These are phyloP conservation scores for Eutrema heterophyllum DNA, from an alignment of 345 rosid species.

Conservation along the genomic window DNA sequence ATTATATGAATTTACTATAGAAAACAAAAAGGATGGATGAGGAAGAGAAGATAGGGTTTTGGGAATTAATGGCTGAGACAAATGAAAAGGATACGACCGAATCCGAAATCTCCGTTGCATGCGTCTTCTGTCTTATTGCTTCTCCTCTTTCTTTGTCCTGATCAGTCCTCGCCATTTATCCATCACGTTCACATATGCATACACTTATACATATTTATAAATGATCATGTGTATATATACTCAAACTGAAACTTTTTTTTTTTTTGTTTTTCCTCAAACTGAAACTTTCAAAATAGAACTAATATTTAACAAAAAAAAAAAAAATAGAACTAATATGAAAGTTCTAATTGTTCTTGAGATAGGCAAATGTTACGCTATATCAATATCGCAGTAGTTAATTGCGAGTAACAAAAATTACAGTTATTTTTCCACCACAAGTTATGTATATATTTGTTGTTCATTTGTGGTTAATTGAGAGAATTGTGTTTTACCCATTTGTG, in stretches of 20 bases:
- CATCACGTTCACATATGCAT: conserved; percentile 13
- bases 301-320: too few relatives aligned
- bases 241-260: not conserved
- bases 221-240: not conserved
- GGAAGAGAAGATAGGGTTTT: conserved; percentile 23
- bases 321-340: not conserved
- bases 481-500: too few relatives aligned
- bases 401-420: not conserved
- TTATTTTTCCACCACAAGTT: not conserved
- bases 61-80: conserved; percentile 28
- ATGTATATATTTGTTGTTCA: too few relatives aligned
- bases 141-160: conserved; percentile 17
- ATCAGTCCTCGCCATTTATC: conserved; percentile 6
- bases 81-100: conserved; percentile 33
- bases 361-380: not conserved
- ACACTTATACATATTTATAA: not conserved
- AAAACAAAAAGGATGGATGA: not conserved
- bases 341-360: not conserved
- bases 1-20: not conserved
- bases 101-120: conserved; percentile 23
- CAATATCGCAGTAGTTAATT: not conserved
- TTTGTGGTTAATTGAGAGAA: too few relatives aligned
- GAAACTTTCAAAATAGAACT: not conserved
- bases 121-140: conserved; percentile 27
- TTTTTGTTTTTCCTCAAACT: too few relatives aligned